These are phyloP conservation scores for Solanum lycopersicoides DNA, from an alignment of 257 asterid genomes.

Conservation along the genomic window DNA sequence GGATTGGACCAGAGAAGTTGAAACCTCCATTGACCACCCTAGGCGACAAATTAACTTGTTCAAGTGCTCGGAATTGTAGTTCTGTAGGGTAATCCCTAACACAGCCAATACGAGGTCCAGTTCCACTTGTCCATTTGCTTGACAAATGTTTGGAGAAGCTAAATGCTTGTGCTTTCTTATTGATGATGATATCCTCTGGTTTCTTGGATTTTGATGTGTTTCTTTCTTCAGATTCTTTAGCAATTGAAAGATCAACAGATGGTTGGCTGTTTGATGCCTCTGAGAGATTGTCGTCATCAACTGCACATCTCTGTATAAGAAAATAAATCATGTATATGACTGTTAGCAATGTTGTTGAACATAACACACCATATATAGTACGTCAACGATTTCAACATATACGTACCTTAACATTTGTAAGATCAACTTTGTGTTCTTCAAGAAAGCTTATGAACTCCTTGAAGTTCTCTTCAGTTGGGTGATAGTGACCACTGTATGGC, in stretches of 20 bases:
- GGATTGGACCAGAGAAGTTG: slow-evolving; percentile 62
- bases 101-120: slow-evolving; percentile 84
- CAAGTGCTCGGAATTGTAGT: slow-evolving; percentile 70
- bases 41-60: slow-evolving; percentile 86
- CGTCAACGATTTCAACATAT: not conserved
- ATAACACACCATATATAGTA: not conserved
- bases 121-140: slow-evolving; percentile 75
- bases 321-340: not conserved
- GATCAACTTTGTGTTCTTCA: slow-evolving; percentile 64
- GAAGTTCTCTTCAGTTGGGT: slow-evolving; percentile 83
- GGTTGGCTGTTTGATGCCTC: slow-evolving; percentile 14
- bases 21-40: slow-evolving; percentile 36
- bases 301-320: slow-evolving; percentile 53
- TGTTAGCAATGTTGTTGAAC: not conserved
- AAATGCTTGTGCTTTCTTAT: slow-evolving; percentile 5
- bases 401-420: slow-evolving; percentile 58
- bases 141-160: slow-evolving; percentile 57
- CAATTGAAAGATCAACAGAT: slow-evolving; percentile 3
- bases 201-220: not conserved
- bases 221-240: not conserved
- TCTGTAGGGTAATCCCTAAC: slow-evolving; percentile 81
- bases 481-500: slow-evolving; percentile 96
- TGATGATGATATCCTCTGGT: not conserved
- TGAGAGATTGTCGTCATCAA: slow-evolving; percentile 61
- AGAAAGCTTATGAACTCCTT: slow-evolving; percentile 66